Conservation (phyloP, 306 rosid species). For the Cajanus cajan region DNA sequence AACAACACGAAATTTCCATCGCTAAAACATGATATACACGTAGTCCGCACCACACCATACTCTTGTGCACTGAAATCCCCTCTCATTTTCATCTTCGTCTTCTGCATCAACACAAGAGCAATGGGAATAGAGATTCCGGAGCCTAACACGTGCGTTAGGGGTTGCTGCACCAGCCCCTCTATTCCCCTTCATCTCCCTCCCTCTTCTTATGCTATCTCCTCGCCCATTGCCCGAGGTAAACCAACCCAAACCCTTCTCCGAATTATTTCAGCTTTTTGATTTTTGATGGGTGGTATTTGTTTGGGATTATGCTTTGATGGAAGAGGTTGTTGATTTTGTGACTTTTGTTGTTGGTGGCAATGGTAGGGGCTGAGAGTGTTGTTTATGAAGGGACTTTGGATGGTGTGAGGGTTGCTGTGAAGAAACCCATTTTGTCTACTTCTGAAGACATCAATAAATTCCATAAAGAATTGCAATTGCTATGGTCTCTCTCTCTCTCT, state of each 20-base stretch:
- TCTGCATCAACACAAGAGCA: not conserved
- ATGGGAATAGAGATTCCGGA: constrained; percentile 63
- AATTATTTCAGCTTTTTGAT: not conserved
- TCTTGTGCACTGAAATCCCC: not conserved
- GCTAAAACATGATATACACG: not conserved
- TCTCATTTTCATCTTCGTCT: not conserved
- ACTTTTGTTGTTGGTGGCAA: constrained; percentile 17
- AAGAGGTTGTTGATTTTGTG: not conserved
- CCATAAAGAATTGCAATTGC: constrained; percentile 79
- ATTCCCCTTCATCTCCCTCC: constrained; percentile 87
- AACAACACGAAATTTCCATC: constrained; percentile 1
- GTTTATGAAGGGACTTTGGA: constrained; percentile 79
- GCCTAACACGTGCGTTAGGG: constrained; percentile 87
- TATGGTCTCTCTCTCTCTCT: constrained; percentile 53
- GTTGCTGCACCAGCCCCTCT: constrained; percentile 71
- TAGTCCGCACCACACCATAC: not conserved
- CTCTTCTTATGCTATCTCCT: constrained; percentile 65
- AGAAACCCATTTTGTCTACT: constrained; percentile 79
- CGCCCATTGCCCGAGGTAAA: constrained; percentile 81
- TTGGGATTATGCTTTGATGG: not conserved
- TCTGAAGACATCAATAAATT: constrained; percentile 77
- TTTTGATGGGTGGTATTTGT: not conserved
- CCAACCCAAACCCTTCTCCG: not conserved
- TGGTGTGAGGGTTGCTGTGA: constrained; percentile 75
- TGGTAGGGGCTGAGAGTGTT: constrained; percentile 78